These are phyloP conservation scores for Sparassis latifolia DNA, from an alignment of 1,284 basidiomycete genomes.

Conservation along the genomic window DNA sequence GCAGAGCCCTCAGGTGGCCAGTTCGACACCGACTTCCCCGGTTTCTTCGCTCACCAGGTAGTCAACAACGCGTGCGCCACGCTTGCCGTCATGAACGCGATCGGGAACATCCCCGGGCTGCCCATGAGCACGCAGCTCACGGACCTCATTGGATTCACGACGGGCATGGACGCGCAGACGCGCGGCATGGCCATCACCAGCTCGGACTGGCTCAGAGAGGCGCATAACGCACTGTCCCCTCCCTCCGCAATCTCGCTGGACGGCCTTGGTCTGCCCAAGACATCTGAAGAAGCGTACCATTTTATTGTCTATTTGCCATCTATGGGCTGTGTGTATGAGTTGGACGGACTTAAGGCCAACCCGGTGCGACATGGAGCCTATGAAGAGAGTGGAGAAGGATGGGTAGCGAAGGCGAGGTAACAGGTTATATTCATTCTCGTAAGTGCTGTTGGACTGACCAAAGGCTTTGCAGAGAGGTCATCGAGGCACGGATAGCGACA, in stretches of 20 bases:
- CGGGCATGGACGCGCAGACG: conserved; percentile 81
- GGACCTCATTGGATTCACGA: conserved; percentile 73
- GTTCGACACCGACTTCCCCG: conserved; percentile 70
- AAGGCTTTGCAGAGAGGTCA: conserved; percentile 54
- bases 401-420: conserved; percentile 75
- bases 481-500: conserved; percentile 79
- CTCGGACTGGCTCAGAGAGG: conserved; percentile 77
- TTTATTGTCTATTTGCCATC: conserved; percentile 88
- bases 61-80: conserved; percentile 94
- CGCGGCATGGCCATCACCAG: conserved; percentile 83
- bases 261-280: conserved; percentile 63
- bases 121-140: conserved; percentile 63
- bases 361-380: conserved; percentile 77
- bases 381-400: conserved; percentile 65
- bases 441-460: background rate
- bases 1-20: conserved; percentile 45
- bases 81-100: conserved; percentile 85
- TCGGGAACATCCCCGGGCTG: conserved; percentile 81
- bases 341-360: conserved; percentile 78
- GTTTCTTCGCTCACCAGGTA: conserved; percentile 89
- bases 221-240: conserved; percentile 87
- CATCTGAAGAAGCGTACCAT: conserved; percentile 85
- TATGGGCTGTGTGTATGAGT: conserved; percentile 79
- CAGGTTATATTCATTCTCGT: conserved; percentile 9
- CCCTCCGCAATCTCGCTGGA: conserved; percentile 80